Conservation (phyloP, 306 rosid species). For the Quercus bicolor region DNA sequence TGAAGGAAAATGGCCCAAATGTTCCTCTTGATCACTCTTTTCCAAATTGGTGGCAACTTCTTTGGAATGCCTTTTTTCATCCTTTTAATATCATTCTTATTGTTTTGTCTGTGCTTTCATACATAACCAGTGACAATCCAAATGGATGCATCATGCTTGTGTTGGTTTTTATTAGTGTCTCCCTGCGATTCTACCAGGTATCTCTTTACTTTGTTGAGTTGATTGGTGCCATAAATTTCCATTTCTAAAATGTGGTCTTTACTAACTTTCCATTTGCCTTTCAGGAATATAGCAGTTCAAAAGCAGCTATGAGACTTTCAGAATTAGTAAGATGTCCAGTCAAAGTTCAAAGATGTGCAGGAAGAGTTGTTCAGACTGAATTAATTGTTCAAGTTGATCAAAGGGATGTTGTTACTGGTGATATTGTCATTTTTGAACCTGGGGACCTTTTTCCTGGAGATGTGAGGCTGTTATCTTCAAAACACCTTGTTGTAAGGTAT, state of each 20-base stretch:
- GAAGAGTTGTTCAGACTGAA: slow-evolving; percentile 73
- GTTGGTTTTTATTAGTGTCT: slow-evolving; percentile 68
- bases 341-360: slow-evolving; percentile 86
- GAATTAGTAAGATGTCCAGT: slow-evolving; percentile 65
- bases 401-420: slow-evolving; percentile 81
- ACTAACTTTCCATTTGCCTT: slow-evolving; percentile 1
- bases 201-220: slow-evolving; percentile 1
- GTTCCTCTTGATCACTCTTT: slow-evolving; percentile 56
- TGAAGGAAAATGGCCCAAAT: slow-evolving; percentile 71
- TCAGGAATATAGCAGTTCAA: slow-evolving; percentile 77
- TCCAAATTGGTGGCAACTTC: slow-evolving; percentile 74
- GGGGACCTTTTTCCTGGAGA: slow-evolving; percentile 93
- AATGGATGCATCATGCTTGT: slow-evolving; percentile 74
- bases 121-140: slow-evolving; percentile 50
- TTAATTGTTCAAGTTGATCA: slow-evolving; percentile 78
- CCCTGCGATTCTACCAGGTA: slow-evolving; percentile 81
- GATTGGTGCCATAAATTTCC: not conserved
- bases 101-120: slow-evolving; percentile 60
- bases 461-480: slow-evolving; percentile 67
- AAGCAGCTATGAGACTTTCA: slow-evolving; percentile 80
- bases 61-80: slow-evolving; percentile 74
- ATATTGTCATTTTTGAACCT: slow-evolving; percentile 80
- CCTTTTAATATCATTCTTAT: slow-evolving; percentile 76
- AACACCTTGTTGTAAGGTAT: slow-evolving; percentile 83
- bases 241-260: not conserved